Evolutionary conservation across 2,329 filamentous ascomycete species (phyloP).

Genomic region (Sordariomycetes sp.): DNA sequence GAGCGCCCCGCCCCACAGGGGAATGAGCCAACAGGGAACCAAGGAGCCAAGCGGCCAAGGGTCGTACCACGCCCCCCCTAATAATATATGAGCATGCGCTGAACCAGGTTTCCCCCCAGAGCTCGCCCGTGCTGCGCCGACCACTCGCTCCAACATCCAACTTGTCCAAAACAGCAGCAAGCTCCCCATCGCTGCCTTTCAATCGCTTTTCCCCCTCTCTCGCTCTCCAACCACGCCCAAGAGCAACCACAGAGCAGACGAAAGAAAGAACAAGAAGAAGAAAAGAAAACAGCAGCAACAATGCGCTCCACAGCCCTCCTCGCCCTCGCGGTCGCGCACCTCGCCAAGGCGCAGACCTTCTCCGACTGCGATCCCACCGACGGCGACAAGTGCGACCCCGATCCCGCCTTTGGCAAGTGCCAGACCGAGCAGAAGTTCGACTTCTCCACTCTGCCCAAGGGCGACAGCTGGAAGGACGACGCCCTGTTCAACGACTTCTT

Average conservation of each 20-base stretch:
- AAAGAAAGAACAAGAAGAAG: not conserved
- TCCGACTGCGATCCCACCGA: constrained; percentile 39
- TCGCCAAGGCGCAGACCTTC: constrained; percentile 44
- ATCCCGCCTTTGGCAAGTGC: constrained; percentile 47
- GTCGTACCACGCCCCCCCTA: too few relatives aligned
- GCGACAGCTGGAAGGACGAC: constrained; percentile 10
- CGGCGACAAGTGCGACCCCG: constrained; percentile 39
- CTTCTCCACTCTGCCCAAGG: constrained; percentile 52
- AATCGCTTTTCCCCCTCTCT: not conserved
- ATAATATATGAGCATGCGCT: too few relatives aligned
- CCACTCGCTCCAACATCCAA: too few relatives aligned
- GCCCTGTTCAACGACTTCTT: constrained; percentile 15
- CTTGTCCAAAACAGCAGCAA: too few relatives aligned
- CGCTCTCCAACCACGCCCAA: too few relatives aligned
- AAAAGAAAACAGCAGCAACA: not conserved
- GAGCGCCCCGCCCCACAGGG: too few relatives aligned
- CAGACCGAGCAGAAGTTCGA: constrained; percentile 38
- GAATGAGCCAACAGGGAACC: too few relatives aligned
- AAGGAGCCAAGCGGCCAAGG: too few relatives aligned
- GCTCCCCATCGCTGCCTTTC: not conserved
- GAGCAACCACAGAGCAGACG: not conserved
- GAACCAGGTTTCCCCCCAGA: too few relatives aligned
- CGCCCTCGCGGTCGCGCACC: constrained; percentile 4
- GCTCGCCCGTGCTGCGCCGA: too few relatives aligned
- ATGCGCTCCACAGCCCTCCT: not conserved